Conservation (phyloP, 805 yeast species). For the Barnettozyma salicaria region DNA sequence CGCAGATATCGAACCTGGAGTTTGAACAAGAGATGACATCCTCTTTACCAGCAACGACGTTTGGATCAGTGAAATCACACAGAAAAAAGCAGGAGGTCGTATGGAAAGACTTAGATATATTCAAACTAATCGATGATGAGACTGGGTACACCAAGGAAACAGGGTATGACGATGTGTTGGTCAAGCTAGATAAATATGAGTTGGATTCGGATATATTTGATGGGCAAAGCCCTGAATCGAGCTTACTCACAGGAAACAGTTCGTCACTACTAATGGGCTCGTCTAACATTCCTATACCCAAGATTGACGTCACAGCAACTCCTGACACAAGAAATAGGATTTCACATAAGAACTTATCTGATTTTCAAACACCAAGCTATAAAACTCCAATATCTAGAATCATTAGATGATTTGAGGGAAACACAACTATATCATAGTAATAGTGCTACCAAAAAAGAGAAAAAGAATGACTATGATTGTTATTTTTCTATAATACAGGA, state of each 20-base stretch:
- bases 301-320: constrained; percentile 21
- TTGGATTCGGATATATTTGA: constrained; percentile 8
- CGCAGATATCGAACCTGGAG: constrained; percentile 8
- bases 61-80: constrained; percentile 22
- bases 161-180: constrained; percentile 12
- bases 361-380: constrained; percentile 16
- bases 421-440: too few relatives aligned
- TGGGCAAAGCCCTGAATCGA: constrained; percentile 1
- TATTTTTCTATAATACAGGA: constrained; percentile 8
- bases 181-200: constrained; percentile 13
- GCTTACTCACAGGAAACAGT: constrained; percentile 4
- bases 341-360: constrained; percentile 14
- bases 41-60: constrained; percentile 16
- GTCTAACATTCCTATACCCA: constrained; percentile 6
- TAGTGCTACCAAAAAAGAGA: constrained; percentile 1
- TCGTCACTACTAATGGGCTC: too few relatives aligned
- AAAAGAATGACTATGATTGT: not conserved
- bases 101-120: constrained; percentile 27
- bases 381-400: constrained; percentile 25
- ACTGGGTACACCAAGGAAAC: constrained; percentile 9
- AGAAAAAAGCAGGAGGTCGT: constrained; percentile 16
- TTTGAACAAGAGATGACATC: constrained; percentile 14
- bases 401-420: too few relatives aligned
- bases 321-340: constrained; percentile 19
- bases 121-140: constrained; percentile 22